Conservation (phyloP, 176 grass and related monocot species). For the Otatea glauca region DNA sequence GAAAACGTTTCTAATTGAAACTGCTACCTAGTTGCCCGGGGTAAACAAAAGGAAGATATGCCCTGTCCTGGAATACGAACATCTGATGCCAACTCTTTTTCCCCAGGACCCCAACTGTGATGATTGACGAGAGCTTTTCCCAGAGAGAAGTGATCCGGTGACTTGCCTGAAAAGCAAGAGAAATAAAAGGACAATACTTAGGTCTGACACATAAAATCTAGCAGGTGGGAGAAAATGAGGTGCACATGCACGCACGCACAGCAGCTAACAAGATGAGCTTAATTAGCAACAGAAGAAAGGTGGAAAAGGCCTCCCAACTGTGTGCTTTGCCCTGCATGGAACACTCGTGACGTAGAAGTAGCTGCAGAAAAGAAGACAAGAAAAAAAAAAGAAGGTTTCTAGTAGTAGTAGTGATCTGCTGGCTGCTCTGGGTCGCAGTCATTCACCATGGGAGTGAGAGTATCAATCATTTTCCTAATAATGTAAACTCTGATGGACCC, state of each 20-base stretch:
- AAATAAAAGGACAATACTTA: conserved; percentile 44
- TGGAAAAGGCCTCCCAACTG: conserved; percentile 33
- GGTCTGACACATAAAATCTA: conserved; percentile 67
- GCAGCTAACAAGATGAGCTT: conserved; percentile 42
- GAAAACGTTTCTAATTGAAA: conserved; percentile 40
- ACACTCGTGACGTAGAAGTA: conserved; percentile 52
- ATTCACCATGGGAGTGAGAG: conserved; percentile 49
- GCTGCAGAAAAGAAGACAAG: conserved; percentile 37
- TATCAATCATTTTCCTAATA: conserved; percentile 31
- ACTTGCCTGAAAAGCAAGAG: conserved; percentile 64
- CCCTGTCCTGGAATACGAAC: conserved; percentile 58
- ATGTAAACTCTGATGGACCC: conserved; percentile 25
- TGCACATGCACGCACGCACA: conserved; percentile 54
- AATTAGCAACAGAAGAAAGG: conserved; percentile 47
- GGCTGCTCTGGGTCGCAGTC: conserved; percentile 29
- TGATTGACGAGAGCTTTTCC: conserved; percentile 49
- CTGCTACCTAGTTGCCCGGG: conserved; percentile 42
- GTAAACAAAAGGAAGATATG: conserved; percentile 66
- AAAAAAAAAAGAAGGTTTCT: conserved; percentile 20
- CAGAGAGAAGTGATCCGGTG: conserved; percentile 49
- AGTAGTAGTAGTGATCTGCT: background rate
- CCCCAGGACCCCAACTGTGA: conserved; percentile 54
- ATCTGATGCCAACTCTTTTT: conserved; percentile 49
- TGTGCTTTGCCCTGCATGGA: conserved; percentile 48
- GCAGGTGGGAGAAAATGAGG: conserved; percentile 55